Conservation (phyloP, 2,329 filamentous ascomycete species). For the Periconia sp. region DNA sequence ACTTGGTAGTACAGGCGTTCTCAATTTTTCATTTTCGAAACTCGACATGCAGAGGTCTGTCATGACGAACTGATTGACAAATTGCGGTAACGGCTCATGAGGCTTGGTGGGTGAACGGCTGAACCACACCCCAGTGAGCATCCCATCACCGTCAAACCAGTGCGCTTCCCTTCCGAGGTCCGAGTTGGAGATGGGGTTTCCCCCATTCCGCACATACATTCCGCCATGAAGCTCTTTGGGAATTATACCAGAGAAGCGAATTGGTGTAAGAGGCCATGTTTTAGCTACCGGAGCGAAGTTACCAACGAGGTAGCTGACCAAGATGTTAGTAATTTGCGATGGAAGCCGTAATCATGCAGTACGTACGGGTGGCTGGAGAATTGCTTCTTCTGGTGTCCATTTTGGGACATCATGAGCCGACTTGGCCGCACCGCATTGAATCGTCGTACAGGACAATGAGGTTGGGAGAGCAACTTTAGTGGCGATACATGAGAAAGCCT, state of each 20-base stretch:
- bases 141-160: slow-evolving; percentile 79
- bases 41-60: slow-evolving; percentile 69
- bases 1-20: slow-evolving; percentile 67
- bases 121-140: slow-evolving; percentile 73
- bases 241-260: slow-evolving; percentile 63
- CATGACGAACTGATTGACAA: slow-evolving; percentile 72
- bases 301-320: slow-evolving; percentile 65
- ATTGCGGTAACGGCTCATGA: slow-evolving; percentile 61
- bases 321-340: slow-evolving; percentile 7
- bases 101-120: slow-evolving; percentile 45
- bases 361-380: slow-evolving; percentile 49
- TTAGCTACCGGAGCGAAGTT: slow-evolving; percentile 72
- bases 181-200: slow-evolving; percentile 69
- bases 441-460: slow-evolving; percentile 1
- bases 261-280: slow-evolving; percentile 62
- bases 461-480: not conserved
- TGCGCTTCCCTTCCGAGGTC: slow-evolving; percentile 68
- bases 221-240: slow-evolving; percentile 71
- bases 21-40: slow-evolving; percentile 54
- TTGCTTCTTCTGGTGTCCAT: slow-evolving; percentile 24
- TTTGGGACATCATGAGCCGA: slow-evolving; percentile 27
- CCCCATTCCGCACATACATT: slow-evolving; percentile 75
- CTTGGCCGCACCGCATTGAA: slow-evolving; percentile 20
- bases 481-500: not conserved
- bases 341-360: not conserved